Conservation (phyloP, 352 stramenopile genomes). For the Peronospora belbahrii region DNA sequence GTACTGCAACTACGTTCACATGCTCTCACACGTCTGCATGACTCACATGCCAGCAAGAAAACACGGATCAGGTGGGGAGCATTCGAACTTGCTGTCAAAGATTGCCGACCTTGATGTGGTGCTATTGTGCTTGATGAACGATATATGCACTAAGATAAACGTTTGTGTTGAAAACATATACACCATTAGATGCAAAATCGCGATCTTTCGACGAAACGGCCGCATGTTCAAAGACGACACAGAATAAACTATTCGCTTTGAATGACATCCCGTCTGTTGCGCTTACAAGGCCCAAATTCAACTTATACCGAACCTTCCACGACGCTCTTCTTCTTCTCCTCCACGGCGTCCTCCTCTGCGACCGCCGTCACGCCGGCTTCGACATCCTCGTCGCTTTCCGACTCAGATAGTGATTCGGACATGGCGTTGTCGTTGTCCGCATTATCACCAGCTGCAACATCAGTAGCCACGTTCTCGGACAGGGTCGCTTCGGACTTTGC, state of each 20-base stretch:
- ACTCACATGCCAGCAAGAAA: too few species aligned
- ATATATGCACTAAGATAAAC: constrained; percentile 4
- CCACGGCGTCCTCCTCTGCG: constrained; percentile 22
- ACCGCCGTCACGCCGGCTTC: constrained; percentile 23
- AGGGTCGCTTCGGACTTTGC: constrained; percentile 39
- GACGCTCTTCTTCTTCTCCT: constrained; percentile 40
- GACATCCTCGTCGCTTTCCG: constrained; percentile 33
- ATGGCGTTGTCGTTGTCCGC: constrained; percentile 29
- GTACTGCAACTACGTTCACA: too few species aligned
- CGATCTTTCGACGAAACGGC: constrained; percentile 11
- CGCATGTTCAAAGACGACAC: constrained; percentile 7
- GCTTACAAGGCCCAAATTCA: constrained; percentile 1
- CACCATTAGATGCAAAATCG: constrained; percentile 8
- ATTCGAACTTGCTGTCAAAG: too few species aligned
- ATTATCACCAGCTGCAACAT: constrained; percentile 30
- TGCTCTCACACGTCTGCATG: too few species aligned
- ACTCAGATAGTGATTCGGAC: constrained; percentile 38
- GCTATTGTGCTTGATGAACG: too few species aligned
- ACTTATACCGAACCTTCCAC: constrained; percentile 60
- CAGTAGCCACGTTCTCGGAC: constrained; percentile 23
- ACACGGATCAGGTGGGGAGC: too few species aligned
- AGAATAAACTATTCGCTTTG: constrained; percentile 20
- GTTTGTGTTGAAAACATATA: neutral
- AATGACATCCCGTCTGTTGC: constrained; percentile 17
- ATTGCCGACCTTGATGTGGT: too few species aligned